phyloP scores from a whole-genome alignment of 208 protist species.

The Phytomonas sp. region DNA sequence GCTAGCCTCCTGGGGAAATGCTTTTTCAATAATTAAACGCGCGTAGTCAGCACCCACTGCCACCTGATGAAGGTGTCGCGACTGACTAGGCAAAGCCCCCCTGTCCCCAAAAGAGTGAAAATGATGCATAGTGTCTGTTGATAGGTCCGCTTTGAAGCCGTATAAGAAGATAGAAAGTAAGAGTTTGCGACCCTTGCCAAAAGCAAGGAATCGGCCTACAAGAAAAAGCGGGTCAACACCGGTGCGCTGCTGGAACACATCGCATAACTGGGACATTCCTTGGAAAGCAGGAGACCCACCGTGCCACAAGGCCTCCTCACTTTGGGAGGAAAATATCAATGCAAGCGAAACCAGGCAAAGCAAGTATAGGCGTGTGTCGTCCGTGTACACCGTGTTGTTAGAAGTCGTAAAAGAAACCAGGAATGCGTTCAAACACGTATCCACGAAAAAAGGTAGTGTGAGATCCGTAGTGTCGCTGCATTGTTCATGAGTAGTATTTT shows the following conservation, averaged over 20 bases:
- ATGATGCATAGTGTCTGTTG: slow-evolving; percentile 21
- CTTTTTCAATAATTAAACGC: background rate
- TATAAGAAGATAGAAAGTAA: slow-evolving; percentile 25
- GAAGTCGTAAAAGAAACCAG: background rate
- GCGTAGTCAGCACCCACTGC: background rate
- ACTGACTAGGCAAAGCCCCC: background rate
- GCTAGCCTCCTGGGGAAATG: background rate
- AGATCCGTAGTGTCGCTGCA: background rate
- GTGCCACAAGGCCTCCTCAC: slow-evolving; percentile 23
- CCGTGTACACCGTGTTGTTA: slow-evolving; percentile 22
- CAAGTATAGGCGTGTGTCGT: slow-evolving; percentile 44
- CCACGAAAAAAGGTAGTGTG: background rate
- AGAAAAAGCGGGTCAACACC: slow-evolving; percentile 44
- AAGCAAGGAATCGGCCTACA: slow-evolving; percentile 34
- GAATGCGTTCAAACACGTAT: background rate
- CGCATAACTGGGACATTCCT: slow-evolving; percentile 19
- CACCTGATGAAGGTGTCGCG: background rate
- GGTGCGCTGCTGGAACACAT: slow-evolving; percentile 20
- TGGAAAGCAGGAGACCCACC: background rate
- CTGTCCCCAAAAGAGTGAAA: background rate
- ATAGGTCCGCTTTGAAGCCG: slow-evolving; percentile 25
- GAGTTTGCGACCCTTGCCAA: slow-evolving; percentile 30
- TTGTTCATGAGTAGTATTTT: background rate
- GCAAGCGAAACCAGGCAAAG: slow-evolving; percentile 26
- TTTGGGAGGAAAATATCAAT: slow-evolving; percentile 18